Base-by-base conservation (phyloP, 352 stramenopile genomes). In the Phytopythium delawarense region DNA sequence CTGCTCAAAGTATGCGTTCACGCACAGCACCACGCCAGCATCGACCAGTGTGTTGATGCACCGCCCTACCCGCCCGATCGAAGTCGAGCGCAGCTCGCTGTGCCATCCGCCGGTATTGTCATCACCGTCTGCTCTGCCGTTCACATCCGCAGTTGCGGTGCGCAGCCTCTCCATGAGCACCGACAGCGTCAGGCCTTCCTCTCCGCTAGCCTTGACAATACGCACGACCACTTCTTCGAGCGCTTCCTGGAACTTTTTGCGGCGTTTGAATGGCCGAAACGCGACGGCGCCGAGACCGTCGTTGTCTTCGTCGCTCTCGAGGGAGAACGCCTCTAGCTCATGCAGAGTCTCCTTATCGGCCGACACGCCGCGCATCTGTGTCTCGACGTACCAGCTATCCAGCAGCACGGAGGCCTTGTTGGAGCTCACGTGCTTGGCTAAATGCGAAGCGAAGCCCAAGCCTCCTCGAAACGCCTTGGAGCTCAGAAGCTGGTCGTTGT, bases 381-480 rank as follows among this genome's bases (percentile, higher is more conserved):
- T 88, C 60, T 89, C 80, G 13, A 93, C 84, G 51, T 76, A 78
- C 84, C 84, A 93, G 40, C 64, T 87, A 23, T 92, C 78, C 25
- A 82, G 86, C 32, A 90, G 60, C 66, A 81, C 71, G 2, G 79
- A 81, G 1, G 74, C 75, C 34, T 84, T 89, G 21, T 80, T 71
- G 37, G 81, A 81, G 32, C 72, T 80, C 3, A 89, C 67, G 25
- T 81, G 80, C 61, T 89, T 89, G 6, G 84, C 83, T 32, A 92
- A 67, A 48, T 92, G 84, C 6, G 81, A 79, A 13, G 81, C 78
- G 50, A 92, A 90, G 2, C 83, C 83, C 20, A 76, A 80, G 23
- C 81, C 72, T 52, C 78, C 72, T 52, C 85, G 86, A 25, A 88
- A 57, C 52, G 60, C 83, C 58, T 87, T 90, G 67, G 81, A 88